Evolutionary conservation across 129 eudicot genomes (phyloP), one percentile per base, ranked within the genome.

Genomic region (Saposhnikovia divaricata): DNA sequence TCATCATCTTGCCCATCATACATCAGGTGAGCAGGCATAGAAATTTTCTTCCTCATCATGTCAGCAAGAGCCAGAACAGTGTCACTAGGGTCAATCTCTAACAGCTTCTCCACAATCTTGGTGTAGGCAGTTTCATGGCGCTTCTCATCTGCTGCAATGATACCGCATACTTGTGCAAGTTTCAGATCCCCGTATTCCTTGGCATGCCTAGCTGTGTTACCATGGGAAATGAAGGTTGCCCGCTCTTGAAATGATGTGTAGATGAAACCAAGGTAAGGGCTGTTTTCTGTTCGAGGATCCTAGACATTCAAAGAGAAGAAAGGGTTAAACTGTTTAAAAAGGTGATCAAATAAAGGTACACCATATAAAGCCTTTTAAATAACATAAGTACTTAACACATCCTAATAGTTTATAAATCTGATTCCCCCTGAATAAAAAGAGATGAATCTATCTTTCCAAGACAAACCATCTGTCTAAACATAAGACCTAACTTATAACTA

Each of bases 181-280:
- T 76, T 76, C 44, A 51, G 40, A 76, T 76, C 79, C 21, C 79
- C 79, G 19, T 46, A 76, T 12, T 76, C 43, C 66, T 76, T 76
- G 66, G 79, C 79, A 76, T 46, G 79, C 61, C 79, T 76, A 76
- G 65, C 79, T 13, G 79, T 76, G 79, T 76, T 76, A 37, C 79
- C 79, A 76, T 76, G 79, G 13, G 79, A 76, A 28, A 76, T 48
- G 13, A 76, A 76, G n/a, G 79, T 76, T 13, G 79, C 79, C 45
- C 79, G 48, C 68, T 76, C 79, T 76, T 76, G 79, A 51, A 76
- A 76, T 76, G 79, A 76, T 21, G 79, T 76, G 68, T 76, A 76
- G n/a, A 76, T 48, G 43, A 76, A 46, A 16, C 65, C 66, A 27
- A 76, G 66, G 79, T 76, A 76, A 27, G 79, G 79, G 45, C 28